phyloP scores from a whole-genome alignment of 345 rosid species.

The Turritis glabra region DNA sequence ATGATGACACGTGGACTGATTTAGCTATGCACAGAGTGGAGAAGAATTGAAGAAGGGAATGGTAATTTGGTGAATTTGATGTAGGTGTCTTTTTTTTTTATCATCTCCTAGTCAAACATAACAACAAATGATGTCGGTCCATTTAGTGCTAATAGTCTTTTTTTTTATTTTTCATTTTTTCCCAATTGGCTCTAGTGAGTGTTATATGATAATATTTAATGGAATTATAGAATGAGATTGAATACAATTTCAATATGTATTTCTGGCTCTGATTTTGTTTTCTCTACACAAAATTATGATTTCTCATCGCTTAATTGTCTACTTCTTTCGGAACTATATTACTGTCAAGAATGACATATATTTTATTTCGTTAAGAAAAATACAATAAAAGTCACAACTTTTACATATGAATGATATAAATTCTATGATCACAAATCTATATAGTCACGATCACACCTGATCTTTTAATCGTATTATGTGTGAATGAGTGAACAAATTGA shows the following conservation, averaged over 20 bases:
- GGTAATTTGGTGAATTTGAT: slow-evolving; percentile 10
- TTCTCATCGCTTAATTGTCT: neutral
- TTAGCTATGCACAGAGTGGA: slow-evolving; percentile 48
- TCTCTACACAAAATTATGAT: neutral
- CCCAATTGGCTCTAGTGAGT: neutral
- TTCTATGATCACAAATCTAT: neutral
- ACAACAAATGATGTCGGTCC: slow-evolving; percentile 27
- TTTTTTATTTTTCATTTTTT: neutral
- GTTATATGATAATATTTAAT: neutral
- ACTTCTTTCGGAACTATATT: neutral
- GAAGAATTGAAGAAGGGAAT: slow-evolving; percentile 13
- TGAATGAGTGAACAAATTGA: neutral
- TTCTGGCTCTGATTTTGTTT: neutral
- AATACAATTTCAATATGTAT: neutral
- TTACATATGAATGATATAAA: neutral
- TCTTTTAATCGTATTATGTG: neutral
- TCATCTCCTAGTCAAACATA: neutral
- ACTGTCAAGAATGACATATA: neutral
- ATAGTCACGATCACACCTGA: slow-evolving; percentile 3
- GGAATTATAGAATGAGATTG: neutral
- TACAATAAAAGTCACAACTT: neutral
- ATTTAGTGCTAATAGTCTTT: neutral
- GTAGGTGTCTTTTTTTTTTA: neutral
- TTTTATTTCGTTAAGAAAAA: neutral
- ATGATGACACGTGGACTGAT: slow-evolving; percentile 61